A percentile compares a stretch with the other conserved stretches of the same genome.
These are phyloP conservation scores for Ceratocystis cubensis DNA, from an alignment of 2,329 filamentous ascomycete genomes.

Conservation along the genomic window DNA sequence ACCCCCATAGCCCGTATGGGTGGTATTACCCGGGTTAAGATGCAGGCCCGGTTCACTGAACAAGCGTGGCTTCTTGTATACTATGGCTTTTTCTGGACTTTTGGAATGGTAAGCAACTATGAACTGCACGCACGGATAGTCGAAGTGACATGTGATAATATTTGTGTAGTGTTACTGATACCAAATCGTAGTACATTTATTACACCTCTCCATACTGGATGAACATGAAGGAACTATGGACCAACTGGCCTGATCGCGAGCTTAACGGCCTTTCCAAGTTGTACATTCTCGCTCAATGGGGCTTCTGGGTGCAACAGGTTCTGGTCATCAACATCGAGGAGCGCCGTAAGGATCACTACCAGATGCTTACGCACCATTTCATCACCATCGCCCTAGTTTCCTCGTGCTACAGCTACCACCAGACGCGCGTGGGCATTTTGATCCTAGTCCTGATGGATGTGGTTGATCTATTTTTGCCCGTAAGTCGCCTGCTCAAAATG, in stretches of 20 bases:
- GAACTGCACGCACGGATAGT: not conserved
- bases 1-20: constrained; percentile 59
- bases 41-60: constrained; percentile 73
- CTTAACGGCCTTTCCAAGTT: constrained; percentile 64
- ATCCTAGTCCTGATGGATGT: constrained; percentile 90
- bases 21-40: constrained; percentile 66
- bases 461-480: constrained; percentile 76
- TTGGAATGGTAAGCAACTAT: constrained; percentile 58
- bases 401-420: constrained; percentile 73
- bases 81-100: constrained; percentile 65
- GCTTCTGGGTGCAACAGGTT: constrained; percentile 90
- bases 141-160: not conserved
- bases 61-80: constrained; percentile 87
- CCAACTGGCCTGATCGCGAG: constrained; percentile 68
- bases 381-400: constrained; percentile 73
- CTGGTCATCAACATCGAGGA: constrained; percentile 91
- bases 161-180: not conserved
- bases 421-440: constrained; percentile 75
- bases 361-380: constrained; percentile 93
- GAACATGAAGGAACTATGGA: constrained; percentile 68
- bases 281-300: constrained; percentile 82
- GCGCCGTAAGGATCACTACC: constrained; percentile 83
- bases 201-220: constrained; percentile 65
- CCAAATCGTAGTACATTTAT: constrained; percentile 56
- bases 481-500: constrained; percentile 34